These are phyloP conservation scores for Calonectria montana DNA, from an alignment of 2,329 filamentous ascomycete genomes.

Conservation along the genomic window DNA sequence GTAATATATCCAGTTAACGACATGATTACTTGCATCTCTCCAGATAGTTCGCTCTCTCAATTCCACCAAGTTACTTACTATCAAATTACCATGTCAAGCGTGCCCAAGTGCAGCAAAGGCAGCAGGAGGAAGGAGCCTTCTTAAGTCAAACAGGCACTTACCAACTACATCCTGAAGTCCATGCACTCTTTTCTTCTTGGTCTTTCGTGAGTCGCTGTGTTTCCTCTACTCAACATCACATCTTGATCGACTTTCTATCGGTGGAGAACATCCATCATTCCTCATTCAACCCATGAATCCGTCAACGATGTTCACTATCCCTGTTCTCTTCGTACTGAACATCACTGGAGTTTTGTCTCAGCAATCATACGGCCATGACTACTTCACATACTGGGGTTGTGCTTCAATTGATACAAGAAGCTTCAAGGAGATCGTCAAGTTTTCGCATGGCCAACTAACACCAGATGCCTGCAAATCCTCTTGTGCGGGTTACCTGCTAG, in stretches of 20 bases:
- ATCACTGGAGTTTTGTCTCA: conserved; percentile 26
- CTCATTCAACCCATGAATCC: background rate
- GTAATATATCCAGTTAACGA: background rate
- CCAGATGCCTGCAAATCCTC: conserved; percentile 33
- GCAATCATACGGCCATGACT: conserved; percentile 25
- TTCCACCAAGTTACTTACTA: background rate
- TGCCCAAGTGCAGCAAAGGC: background rate
- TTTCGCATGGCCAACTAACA: conserved; percentile 31
- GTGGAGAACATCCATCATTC: no score
- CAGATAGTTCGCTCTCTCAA: background rate
- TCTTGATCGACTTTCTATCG: background rate
- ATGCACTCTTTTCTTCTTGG: background rate
- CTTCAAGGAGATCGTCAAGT: conserved; percentile 25
- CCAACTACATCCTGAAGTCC: background rate
- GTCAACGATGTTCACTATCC: conserved; percentile 34
- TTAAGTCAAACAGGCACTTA: background rate
- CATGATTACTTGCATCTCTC: background rate
- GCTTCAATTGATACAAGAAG: conserved; percentile 31
- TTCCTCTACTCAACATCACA: no score
- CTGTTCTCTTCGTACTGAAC: conserved; percentile 39
- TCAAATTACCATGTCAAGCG: background rate
- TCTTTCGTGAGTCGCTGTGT: background rate
- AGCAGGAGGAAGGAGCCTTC: background rate
- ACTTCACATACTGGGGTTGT: conserved; percentile 41
- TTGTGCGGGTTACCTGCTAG: conserved; percentile 35